Percentiles rank a stretch among this genome's conserved stretches.
Evolutionary conservation across 169 alveolate species (phyloP).

Genomic region (Plasmodium inui): DNA sequence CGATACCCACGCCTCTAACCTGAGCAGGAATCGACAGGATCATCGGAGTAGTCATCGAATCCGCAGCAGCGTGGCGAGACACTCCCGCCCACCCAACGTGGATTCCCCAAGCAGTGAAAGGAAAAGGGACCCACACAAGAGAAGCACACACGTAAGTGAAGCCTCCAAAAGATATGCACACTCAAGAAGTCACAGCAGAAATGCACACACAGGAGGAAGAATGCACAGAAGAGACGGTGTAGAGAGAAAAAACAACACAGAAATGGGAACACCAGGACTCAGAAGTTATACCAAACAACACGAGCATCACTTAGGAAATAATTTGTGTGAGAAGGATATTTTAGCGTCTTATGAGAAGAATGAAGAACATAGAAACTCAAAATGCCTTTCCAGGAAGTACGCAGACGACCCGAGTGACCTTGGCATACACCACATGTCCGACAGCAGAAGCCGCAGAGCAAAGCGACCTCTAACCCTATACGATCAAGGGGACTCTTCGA

Average conservation of each 20-base stretch:
- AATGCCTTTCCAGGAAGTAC: neutral
- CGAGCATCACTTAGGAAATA: neutral
- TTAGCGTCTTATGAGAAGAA: neutral
- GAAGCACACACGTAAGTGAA: neutral
- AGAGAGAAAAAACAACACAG: neutral
- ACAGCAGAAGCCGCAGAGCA: neutral
- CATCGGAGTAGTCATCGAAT: neutral
- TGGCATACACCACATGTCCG: neutral
- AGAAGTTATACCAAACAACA: neutral
- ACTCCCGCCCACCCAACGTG: neutral
- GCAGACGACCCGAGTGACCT: neutral
- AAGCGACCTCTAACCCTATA: neutral
- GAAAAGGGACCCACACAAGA: neutral
- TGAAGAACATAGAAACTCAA: neutral
- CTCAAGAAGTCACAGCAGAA: neutral
- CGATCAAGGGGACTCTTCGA: neutral
- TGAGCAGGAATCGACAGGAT: neutral
- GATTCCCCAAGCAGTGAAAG: neutral
- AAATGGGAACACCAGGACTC: neutral
- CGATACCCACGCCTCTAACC: neutral
- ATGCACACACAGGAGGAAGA: neutral
- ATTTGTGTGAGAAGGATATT: neutral
- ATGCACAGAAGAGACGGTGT: neutral
- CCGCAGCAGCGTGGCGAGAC: neutral
- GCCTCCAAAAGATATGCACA: neutral